Evolutionary conservation across 768 basidiomycete species (phyloP).

Genomic region (Boletus sensibilis): DNA sequence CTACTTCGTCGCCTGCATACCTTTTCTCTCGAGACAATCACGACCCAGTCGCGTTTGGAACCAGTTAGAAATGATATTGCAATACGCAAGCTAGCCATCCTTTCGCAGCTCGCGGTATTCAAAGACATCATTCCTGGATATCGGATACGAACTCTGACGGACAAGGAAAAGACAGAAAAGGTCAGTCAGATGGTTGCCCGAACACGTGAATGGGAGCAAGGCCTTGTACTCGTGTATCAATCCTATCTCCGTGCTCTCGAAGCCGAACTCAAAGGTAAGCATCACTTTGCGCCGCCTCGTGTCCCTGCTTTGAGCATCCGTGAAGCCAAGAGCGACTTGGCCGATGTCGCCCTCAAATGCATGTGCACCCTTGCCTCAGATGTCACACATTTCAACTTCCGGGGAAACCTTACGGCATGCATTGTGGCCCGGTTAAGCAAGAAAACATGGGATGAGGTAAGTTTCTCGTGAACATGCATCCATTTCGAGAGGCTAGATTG

Average conservation of each 20-base stretch:
- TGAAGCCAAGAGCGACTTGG: slow-evolving; percentile 62
- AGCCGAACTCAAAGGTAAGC: slow-evolving; percentile 73
- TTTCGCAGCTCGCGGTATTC: slow-evolving; percentile 92
- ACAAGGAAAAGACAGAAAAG: slow-evolving; percentile 88
- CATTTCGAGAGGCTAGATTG: slow-evolving; percentile 5
- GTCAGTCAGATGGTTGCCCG: slow-evolving; percentile 90
- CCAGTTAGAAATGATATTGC: slow-evolving; percentile 75
- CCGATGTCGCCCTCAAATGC: slow-evolving; percentile 71
- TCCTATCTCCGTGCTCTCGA: slow-evolving; percentile 84
- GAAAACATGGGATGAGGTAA: slow-evolving; percentile 86
- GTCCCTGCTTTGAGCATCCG: slow-evolving; percentile 20
- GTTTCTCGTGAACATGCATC: slow-evolving; percentile 24
- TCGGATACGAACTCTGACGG: slow-evolving; percentile 88
- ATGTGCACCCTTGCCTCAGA: slow-evolving; percentile 84
- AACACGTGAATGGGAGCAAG: slow-evolving; percentile 94
- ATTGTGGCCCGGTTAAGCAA: slow-evolving; percentile 80
- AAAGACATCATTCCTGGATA: slow-evolving; percentile 96
- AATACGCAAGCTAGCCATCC: slow-evolving; percentile 83
- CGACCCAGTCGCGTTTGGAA: slow-evolving; percentile 63
- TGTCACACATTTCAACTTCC: slow-evolving; percentile 96
- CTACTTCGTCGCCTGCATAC: slow-evolving; percentile 85
- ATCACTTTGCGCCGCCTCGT: slow-evolving; percentile 18
- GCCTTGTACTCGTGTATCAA: slow-evolving; percentile 86
- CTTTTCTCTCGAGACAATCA: slow-evolving; percentile 78
- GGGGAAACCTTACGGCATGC: slow-evolving; percentile 86